Percentiles rank a stretch among this genome's conserved stretches.
Conservation (phyloP, 306 rosid species). For the Leucaena leucocephala region DNA sequence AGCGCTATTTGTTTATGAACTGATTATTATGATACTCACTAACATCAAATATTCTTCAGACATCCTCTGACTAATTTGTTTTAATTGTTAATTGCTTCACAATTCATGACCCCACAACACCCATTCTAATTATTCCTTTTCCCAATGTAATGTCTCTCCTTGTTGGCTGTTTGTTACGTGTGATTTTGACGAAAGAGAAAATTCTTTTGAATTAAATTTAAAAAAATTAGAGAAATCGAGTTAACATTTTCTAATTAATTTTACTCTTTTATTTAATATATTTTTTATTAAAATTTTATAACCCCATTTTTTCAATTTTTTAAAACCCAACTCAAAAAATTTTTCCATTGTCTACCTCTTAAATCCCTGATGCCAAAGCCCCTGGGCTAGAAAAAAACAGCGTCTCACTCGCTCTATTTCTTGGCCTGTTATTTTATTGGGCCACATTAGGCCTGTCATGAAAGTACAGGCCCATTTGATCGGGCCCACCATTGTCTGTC, state of each 20-base stretch:
- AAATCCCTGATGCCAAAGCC: no score
- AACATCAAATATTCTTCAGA: slow-evolving; percentile 46
- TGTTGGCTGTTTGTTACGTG: no score
- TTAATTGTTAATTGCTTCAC: slow-evolving; percentile 12
- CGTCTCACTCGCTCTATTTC: neutral
- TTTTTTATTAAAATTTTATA: no score
- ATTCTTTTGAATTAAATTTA: no score
- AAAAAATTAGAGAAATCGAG: no score
- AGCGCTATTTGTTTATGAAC: slow-evolving; percentile 28
- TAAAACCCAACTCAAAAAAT: no score
- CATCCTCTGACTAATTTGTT: slow-evolving; percentile 25
- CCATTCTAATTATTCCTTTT: slow-evolving; percentile 12
- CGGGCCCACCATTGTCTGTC: neutral
- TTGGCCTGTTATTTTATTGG: neutral
- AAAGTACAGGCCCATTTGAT: neutral
- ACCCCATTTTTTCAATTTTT: no score
- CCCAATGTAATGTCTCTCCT: neutral
- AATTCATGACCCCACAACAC: neutral
- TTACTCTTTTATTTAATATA: no score
- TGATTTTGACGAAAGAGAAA: no score
- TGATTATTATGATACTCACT: slow-evolving; percentile 61
- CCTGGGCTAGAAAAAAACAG: no score
- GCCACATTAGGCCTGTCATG: neutral
- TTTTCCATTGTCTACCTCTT: no score
- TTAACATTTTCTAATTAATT: no score